These are phyloP conservation scores for Amphirosellinia nigrospora DNA, from an alignment of 495 filamentous ascomycete species.

Conservation along the genomic window DNA sequence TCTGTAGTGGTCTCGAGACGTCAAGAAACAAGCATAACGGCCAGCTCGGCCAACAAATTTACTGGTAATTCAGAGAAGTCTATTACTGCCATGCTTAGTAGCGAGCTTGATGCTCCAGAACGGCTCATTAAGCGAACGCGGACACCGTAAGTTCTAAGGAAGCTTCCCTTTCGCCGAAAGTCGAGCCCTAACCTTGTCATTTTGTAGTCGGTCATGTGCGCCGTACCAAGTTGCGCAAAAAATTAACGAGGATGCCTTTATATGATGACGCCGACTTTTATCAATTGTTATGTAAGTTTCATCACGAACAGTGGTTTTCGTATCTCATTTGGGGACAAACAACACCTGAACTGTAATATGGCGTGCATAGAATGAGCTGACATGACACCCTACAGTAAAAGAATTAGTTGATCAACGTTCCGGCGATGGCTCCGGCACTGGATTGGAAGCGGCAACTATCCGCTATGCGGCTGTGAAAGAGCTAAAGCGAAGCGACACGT, in stretches of 20 bases:
- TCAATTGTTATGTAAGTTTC: slow-evolving; percentile 51
- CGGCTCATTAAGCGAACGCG: slow-evolving; percentile 71
- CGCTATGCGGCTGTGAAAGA: slow-evolving; percentile 71
- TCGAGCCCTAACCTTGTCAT: neutral
- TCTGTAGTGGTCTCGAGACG: slow-evolving; percentile 68
- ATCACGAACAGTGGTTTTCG: neutral
- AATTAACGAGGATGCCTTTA: slow-evolving; percentile 55
- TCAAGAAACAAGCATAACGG: slow-evolving; percentile 46
- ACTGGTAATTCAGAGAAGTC: slow-evolving; percentile 51
- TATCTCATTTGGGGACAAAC: neutral
- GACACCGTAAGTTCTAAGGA: slow-evolving; percentile 47
- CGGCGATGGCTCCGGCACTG: slow-evolving; percentile 56
- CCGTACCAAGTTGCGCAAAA: slow-evolving; percentile 65
- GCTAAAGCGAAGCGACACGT: slow-evolving; percentile 82
- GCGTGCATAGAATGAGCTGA: slow-evolving; percentile 45
- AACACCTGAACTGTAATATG: too few species aligned
- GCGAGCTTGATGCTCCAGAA: slow-evolving; percentile 71
- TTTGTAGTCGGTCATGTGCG: slow-evolving; percentile 65
- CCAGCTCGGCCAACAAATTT: slow-evolving; percentile 38
- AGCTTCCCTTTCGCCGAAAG: neutral
- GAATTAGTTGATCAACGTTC: slow-evolving; percentile 89
- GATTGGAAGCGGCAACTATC: slow-evolving; percentile 51
- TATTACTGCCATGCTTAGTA: slow-evolving; percentile 73
- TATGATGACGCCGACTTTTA: slow-evolving; percentile 97
- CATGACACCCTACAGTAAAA: slow-evolving; percentile 63